Conservation (phyloP, 495 filamentous ascomycete genomes). For the Apodospora peruviana region DNA sequence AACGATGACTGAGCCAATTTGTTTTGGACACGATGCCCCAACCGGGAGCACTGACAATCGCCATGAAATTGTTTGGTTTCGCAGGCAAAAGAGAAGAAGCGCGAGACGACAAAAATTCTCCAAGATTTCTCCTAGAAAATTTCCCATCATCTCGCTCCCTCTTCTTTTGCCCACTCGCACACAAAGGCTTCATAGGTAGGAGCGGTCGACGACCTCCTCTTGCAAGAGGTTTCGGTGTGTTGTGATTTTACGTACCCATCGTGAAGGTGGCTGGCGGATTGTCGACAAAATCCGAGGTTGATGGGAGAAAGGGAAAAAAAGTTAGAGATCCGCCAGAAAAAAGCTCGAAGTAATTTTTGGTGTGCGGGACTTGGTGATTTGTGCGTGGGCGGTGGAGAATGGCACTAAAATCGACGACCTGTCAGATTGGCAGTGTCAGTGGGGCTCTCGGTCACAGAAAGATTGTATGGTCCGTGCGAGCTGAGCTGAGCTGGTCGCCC, state of each 20-base stretch:
- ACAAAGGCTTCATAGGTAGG: conserved; percentile 31
- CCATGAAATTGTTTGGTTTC: not conserved
- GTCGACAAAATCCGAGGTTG: conserved; percentile 31
- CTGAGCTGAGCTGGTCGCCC: no score
- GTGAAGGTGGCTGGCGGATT: conserved; percentile 38
- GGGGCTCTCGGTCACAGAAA: no score
- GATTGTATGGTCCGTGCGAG: no score
- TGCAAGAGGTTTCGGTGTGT: no score
- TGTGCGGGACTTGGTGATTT: not conserved
- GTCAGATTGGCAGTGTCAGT: no score
- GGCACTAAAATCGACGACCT: no score
- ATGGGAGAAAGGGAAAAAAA: conserved; percentile 24
- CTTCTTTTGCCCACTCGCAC: conserved; percentile 42
- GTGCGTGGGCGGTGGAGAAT: conserved; percentile 1
- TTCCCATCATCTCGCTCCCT: conserved; percentile 35
- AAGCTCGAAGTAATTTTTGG: conserved; percentile 10
- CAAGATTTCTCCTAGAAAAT: conserved; percentile 3
- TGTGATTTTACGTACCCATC: conserved; percentile 43
- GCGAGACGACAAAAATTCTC: not conserved
- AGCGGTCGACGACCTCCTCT: no score
- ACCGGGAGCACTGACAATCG: not conserved
- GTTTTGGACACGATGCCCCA: no score
- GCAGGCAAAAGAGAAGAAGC: not conserved
- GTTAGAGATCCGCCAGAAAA: conserved; percentile 30
- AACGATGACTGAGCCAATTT: not conserved